Conservation (phyloP, 2,329 filamentous ascomycete species). For the Claviceps maximensis region DNA sequence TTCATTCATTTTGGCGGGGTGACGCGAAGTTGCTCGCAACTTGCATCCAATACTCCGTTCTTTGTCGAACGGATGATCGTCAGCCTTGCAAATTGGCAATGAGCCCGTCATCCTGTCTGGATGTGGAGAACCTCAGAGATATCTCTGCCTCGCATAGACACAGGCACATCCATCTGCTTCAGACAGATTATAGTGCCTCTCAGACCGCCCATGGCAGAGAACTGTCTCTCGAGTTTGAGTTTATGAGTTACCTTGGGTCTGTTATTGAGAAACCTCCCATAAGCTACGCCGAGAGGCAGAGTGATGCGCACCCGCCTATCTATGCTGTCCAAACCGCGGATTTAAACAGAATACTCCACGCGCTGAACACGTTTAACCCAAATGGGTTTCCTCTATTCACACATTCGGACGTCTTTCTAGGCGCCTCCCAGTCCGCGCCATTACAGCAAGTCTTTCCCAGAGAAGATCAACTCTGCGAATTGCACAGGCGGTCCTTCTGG, state of each 20-base stretch:
- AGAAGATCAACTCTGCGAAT: background rate
- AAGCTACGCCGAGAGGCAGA: background rate
- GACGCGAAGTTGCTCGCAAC: background rate
- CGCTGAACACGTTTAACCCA: background rate
- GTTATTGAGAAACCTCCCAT: background rate
- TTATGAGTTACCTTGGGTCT: slow-evolving; percentile 1
- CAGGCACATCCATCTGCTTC: background rate
- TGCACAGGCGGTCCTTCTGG: background rate
- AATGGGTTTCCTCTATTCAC: background rate
- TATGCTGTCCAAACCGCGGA: background rate
- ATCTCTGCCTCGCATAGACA: background rate
- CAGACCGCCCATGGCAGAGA: background rate
- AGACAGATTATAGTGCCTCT: background rate
- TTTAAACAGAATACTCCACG: background rate
- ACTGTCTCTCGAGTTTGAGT: background rate
- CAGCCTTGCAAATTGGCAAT: slow-evolving; percentile 1
- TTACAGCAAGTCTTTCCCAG: background rate
- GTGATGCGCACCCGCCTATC: background rate
- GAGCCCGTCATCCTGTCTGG: background rate
- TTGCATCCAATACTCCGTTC: background rate
- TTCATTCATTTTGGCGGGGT: slow-evolving; percentile 1
- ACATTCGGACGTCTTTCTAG: background rate
- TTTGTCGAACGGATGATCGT: slow-evolving; percentile 1
- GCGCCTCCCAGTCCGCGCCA: background rate
- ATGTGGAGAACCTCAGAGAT: background rate